Evolutionary conservation across 202 grass and related monocot genomes (phyloP).

Genomic region (Bolboschoenoplectus hybrid): DNA sequence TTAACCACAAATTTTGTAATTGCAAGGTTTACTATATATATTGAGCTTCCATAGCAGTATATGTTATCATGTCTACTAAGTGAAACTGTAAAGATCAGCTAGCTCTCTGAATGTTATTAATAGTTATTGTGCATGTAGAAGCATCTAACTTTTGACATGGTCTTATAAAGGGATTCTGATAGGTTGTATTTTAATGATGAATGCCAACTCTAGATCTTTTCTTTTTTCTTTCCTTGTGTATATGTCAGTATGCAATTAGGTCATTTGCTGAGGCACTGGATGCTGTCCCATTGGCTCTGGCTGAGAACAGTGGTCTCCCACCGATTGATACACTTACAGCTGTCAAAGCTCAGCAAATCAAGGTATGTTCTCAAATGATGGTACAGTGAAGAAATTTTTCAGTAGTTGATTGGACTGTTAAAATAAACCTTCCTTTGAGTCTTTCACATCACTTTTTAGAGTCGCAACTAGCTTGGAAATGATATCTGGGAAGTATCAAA

Average conservation of each 20-base stretch:
- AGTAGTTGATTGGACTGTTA: neutral
- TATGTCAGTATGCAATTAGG: conserved; percentile 91
- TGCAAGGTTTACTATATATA: neutral
- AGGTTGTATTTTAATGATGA: conserved; percentile 1
- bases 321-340: conserved; percentile 91
- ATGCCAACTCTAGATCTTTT: neutral
- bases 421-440: neutral
- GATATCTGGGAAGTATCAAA: neutral
- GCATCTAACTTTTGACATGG: neutral
- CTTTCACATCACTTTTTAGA: neutral
- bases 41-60: neutral
- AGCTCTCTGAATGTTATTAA: neutral
- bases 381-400: neutral
- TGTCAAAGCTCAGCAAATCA: conserved; percentile 93
- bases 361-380: conserved; percentile 52
- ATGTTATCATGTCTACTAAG: neutral
- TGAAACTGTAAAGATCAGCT: neutral
- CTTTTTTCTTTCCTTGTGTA: conserved; percentile 32
- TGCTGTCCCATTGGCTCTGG: conserved; percentile 78
- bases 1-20: neutral
- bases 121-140: neutral
- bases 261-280: conserved; percentile 93
- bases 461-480: neutral
- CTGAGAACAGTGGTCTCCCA: conserved; percentile 90
- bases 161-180: neutral